Base-by-base conservation (phyloP, 2,329 filamentous ascomycete genomes). In the Pyrenophora teres region DNA sequence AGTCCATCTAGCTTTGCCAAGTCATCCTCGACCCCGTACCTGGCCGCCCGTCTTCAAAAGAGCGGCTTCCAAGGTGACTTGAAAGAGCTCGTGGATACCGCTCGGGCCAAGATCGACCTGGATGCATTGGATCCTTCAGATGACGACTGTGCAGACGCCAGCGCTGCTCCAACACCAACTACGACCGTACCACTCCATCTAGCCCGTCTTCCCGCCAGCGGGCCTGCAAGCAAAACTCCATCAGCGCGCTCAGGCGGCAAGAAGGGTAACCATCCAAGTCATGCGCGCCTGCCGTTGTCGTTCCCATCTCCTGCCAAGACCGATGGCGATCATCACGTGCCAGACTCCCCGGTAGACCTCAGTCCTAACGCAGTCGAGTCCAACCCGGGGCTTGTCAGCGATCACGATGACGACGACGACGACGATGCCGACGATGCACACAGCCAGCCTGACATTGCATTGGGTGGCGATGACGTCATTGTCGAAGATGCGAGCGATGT, bases 391-490 rank as follows among this genome's bases (percentile, higher is more conserved):
- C 65, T 81, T 54, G 76, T 80, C 31, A 79, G 76, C 58, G 78
- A 81, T 55, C 76, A 79, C 62, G 78, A 80, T 49, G 78, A 78
- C 25, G 76, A 80, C 50, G 77, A 78, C 46, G 75, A 78, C 35
- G 74, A 76, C 40, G 72, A 74, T 37, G 72, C 66, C 19, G 68
- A 74, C 40, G 71, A 73, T 51, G 64, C 70, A 37, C 67, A 64
- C 40, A 72, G 69, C 54, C 70, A 72, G 33, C 67, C 63, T 9
- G 72, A 74, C 47, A 59, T 70, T 33, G 61, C 68, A 33, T 66
- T 74, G 54, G 60, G 67, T 47, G 62, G 67, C 48, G 70, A 74
- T 44, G 68, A 70, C 55, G 71, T 74, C 38, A 63, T 74, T 27
- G 72, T 74, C 40, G 70, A 75, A 40, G 72, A 74, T 51, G 67